phyloP scores from a whole-genome alignment of 352 stramenopile species.

The Globisporangium spinosum region DNA sequence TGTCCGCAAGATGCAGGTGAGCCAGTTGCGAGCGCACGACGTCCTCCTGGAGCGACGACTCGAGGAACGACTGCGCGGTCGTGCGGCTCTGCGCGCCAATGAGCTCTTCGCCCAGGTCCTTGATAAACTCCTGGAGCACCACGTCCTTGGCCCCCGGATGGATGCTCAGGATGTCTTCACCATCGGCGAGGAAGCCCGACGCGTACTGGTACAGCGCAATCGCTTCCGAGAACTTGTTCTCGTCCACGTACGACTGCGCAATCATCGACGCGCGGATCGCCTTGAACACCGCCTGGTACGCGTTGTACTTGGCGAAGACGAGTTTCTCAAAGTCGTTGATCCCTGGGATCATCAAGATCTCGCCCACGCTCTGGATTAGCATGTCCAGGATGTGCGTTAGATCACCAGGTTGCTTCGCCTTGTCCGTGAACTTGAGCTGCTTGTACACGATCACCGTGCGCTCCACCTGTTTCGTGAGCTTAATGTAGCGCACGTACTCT shows the following conservation, averaged over 20 bases:
- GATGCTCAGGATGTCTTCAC: slow-evolving; percentile 49
- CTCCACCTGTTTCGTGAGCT: slow-evolving; percentile 72
- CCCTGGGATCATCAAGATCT: slow-evolving; percentile 67
- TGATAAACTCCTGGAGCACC: slow-evolving; percentile 60
- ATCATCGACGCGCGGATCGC: slow-evolving; percentile 57
- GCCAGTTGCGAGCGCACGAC: slow-evolving; percentile 62
- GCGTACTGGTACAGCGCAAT: slow-evolving; percentile 74
- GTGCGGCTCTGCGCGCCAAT: slow-evolving; percentile 60
- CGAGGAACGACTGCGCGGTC: slow-evolving; percentile 68
- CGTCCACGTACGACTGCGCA: slow-evolving; percentile 60
- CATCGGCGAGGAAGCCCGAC: slow-evolving; percentile 51
- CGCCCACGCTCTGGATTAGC: slow-evolving; percentile 74
- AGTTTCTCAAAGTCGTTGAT: slow-evolving; percentile 52
- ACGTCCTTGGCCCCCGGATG: slow-evolving; percentile 61
- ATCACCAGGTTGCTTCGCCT: slow-evolving; percentile 48
- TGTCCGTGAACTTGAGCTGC: slow-evolving; percentile 52
- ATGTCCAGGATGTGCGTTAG: slow-evolving; percentile 81
- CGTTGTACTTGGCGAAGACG: slow-evolving; percentile 52
- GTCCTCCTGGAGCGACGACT: slow-evolving; percentile 51
- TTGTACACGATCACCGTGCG: slow-evolving; percentile 58
- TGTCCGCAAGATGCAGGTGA: slow-evolving; percentile 38
- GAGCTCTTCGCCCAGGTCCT: slow-evolving; percentile 56
- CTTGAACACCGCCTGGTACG: slow-evolving; percentile 70
- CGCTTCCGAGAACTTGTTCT: slow-evolving; percentile 66
- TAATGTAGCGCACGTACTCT: slow-evolving; percentile 71